Conservation (phyloP, 2,329 filamentous ascomycete species). For the Colletotrichum musicola region DNA sequence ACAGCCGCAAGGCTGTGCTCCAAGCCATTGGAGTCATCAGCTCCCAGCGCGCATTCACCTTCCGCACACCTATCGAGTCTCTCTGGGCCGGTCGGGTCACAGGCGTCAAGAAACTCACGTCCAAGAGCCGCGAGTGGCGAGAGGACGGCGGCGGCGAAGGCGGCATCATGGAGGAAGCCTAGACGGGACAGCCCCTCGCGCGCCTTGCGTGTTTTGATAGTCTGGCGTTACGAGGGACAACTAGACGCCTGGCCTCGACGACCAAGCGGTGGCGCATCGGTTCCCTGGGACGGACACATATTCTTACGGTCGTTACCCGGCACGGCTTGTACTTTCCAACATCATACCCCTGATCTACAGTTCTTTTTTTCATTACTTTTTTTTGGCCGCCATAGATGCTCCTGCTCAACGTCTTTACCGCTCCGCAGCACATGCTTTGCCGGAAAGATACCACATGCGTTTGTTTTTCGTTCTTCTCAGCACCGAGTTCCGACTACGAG, state of each 20-base stretch:
- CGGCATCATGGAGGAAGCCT: constrained; percentile 72
- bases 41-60: constrained; percentile 93
- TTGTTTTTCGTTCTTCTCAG: constrained; percentile 27
- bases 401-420: constrained; percentile 33
- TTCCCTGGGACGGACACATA: constrained; percentile 22
- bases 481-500: neutral
- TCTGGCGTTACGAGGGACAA: constrained; percentile 16
- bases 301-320: constrained; percentile 33
- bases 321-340: constrained; percentile 29
- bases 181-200: constrained; percentile 39
- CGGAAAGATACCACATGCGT: constrained; percentile 39
- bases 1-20: constrained; percentile 94
- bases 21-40: constrained; percentile 98
- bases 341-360: constrained; percentile 38
- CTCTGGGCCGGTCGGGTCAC: constrained; percentile 88
- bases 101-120: constrained; percentile 85
- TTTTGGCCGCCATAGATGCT: constrained; percentile 28
- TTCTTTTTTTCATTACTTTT: constrained; percentile 14
- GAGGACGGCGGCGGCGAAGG: constrained; percentile 84
- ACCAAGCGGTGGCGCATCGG: constrained; percentile 31
- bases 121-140: constrained; percentile 90
- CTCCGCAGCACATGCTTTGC: constrained; percentile 37
- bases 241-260: constrained; percentile 18
- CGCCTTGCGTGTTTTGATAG: constrained; percentile 33
- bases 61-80: constrained; percentile 88